A percentile compares a stretch with the other conserved stretches of the same genome.
These are phyloP conservation scores for Curvularia sp. DNA, from an alignment of 2,329 filamentous ascomycete genomes.

Conservation along the genomic window DNA sequence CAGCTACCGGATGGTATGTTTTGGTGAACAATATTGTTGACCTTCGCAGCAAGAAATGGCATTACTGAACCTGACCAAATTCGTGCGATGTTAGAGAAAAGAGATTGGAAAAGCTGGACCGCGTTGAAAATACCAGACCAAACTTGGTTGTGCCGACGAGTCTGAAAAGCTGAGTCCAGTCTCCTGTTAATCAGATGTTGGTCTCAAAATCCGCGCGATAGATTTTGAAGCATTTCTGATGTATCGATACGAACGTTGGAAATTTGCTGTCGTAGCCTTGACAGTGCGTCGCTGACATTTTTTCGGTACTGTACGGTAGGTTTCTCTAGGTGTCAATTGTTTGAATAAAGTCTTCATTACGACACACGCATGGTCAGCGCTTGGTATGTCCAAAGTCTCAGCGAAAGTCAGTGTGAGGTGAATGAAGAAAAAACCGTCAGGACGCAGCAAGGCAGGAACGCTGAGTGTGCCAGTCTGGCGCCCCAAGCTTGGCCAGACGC, in stretches of 20 bases:
- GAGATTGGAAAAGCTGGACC: neutral
- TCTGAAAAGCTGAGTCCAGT: neutral
- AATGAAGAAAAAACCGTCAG: neutral
- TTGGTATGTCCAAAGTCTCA: neutral
- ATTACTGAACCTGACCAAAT: neutral
- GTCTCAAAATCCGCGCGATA: neutral
- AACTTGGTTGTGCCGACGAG: neutral
- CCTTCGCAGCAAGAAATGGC: neutral
- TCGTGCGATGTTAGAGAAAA: neutral
- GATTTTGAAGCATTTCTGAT: neutral
- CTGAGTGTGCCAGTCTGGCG: neutral
- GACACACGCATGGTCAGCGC: neutral
- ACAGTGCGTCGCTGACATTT: neutral
- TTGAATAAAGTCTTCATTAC: neutral
- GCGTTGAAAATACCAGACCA: neutral
- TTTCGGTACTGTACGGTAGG: neutral
- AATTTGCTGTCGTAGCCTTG: too few species aligned
- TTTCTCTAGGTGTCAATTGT: too few species aligned
- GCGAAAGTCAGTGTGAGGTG: neutral
- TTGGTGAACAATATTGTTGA: neutral
- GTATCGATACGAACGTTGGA: neutral
- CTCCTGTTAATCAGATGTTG: neutral
- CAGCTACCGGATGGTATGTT: neutral
- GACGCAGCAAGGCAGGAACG: neutral
- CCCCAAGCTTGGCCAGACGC: neutral